Percentiles rank a stretch among this genome's conserved stretches.
phyloP scores from a whole-genome alignment of 495 filamentous ascomycete species.

The Podospora conica region DNA sequence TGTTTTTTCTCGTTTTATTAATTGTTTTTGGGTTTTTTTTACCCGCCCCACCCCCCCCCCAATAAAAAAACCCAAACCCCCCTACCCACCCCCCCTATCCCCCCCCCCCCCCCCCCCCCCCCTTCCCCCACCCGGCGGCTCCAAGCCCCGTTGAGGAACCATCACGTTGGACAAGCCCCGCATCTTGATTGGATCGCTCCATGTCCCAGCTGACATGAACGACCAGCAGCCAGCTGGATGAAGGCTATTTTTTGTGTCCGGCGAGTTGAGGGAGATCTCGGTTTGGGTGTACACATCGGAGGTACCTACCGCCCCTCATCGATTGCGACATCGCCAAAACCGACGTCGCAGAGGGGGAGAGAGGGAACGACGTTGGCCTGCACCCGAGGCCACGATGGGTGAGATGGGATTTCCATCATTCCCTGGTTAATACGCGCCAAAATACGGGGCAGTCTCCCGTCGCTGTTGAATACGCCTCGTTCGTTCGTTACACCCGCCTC shows the following conservation, averaged over 20 bases:
- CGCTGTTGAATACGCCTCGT: neutral
- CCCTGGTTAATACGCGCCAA: neutral
- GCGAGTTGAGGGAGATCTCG: neutral
- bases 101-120: neutral
- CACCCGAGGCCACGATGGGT: neutral
- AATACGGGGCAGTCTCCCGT: neutral
- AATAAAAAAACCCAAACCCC: too few species aligned
- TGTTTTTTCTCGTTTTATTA: too few species aligned
- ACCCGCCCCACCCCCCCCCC: too few species aligned
- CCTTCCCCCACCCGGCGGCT: neutral
- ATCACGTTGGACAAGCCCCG: slow-evolving; percentile 7
- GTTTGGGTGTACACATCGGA: neutral
- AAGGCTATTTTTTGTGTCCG: neutral
- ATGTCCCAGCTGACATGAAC: slow-evolving; percentile 2
- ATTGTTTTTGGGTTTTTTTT: too few species aligned
- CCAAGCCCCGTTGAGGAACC: neutral
- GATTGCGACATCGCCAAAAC: neutral
- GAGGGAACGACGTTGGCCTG: neutral
- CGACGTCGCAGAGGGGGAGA: neutral
- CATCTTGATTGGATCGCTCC: slow-evolving; percentile 6
- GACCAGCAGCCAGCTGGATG: neutral
- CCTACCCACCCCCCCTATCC: too few species aligned
- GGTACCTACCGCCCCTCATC: neutral
- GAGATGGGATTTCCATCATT: neutral
- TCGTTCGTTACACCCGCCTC: too few species aligned